Evolutionary conservation across 176 grass and related monocot species (phyloP).

Genomic region (Tillandsia leiboldiana): DNA sequence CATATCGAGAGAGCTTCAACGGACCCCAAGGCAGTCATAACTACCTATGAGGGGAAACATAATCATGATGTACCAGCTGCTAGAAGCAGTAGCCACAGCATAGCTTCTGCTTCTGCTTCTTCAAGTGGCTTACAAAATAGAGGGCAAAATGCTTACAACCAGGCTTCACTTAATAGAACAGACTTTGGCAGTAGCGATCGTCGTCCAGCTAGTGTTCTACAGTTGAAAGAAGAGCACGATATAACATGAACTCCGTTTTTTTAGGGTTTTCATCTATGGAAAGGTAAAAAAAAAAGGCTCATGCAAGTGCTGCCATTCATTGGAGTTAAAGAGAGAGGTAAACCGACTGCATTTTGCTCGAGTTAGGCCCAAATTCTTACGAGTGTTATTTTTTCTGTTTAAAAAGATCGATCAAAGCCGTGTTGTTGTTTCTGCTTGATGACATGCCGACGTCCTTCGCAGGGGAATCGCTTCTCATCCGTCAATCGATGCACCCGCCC

Average conservation of each 20-base stretch:
- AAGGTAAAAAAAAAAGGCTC: neutral
- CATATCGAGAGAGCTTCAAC: slow-evolving; percentile 19
- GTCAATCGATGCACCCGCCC: neutral
- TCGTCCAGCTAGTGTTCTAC: neutral
- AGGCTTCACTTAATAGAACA: neutral
- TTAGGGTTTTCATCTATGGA: neutral
- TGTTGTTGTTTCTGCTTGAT: neutral
- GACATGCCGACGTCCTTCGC: neutral
- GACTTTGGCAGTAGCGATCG: neutral
- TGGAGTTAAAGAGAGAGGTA: neutral
- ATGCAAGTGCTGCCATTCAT: neutral
- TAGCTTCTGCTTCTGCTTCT: neutral
- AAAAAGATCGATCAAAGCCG: neutral
- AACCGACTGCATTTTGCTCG: neutral
- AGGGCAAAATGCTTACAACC: neutral
- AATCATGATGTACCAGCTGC: slow-evolving; percentile 17
- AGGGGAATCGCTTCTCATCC: neutral
- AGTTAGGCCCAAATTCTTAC: neutral
- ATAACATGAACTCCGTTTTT: neutral
- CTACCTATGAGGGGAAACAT: slow-evolving; percentile 24
- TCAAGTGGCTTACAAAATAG: neutral
- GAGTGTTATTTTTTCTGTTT: too few species aligned
- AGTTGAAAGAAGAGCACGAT: slow-evolving; percentile 16
- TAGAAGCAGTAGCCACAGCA: slow-evolving; percentile 15
- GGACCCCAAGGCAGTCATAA: slow-evolving; percentile 11